Base-by-base conservation (phyloP, 108 stramenopile genomes). In the Discostella pseudostelligera region DNA sequence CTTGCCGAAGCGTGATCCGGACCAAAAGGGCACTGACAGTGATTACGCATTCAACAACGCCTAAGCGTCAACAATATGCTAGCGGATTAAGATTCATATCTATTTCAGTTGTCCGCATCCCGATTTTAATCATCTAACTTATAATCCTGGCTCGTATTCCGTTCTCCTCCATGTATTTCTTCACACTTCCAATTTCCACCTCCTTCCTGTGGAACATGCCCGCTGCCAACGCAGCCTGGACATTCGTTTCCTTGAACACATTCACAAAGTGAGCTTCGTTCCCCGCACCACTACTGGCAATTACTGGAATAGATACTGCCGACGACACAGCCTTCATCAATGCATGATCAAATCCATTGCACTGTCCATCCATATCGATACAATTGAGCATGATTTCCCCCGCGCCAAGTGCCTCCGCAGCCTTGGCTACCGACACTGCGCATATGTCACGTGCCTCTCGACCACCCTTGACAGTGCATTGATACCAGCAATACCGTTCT, bases 351-450 rank as follows among this genome's bases (percentile, higher is more conserved):
- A 85, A 99, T 11, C 98, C 98, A 58, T 93, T 85, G 55, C 94
- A 82, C 80, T 98, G 96, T 37, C 98, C 98, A 81, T 99, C 98
- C 87, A 92, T 96, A 70, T 99, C 98, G 50, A 99, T 96, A 61
- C 97, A 98, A 72, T 99, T 99, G 43, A 99, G 72, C 87, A 99
- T 95, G 28, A 99, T 93, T 70, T 99, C 98, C 16, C 98, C 98
- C 7, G 97, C 98, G 36, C 98, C 98, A 6, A 99, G 79, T 47
- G 68, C 71, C 50, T 96, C 96, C 26, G 79, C 74, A 35, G 92
- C 80, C 65, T 85, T 82, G 17, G 91, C 94, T 8, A 98, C 82
- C 2, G 90, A 88, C 4, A 97, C 89, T 13, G 97, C 97, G 54
- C 95, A 94, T 62, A 99, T 96, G 53, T 94, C 83, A 32, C 89